phyloP scores from a whole-genome alignment of 495 filamentous ascomycete species.

The Amphirosellinia nigrospora region DNA sequence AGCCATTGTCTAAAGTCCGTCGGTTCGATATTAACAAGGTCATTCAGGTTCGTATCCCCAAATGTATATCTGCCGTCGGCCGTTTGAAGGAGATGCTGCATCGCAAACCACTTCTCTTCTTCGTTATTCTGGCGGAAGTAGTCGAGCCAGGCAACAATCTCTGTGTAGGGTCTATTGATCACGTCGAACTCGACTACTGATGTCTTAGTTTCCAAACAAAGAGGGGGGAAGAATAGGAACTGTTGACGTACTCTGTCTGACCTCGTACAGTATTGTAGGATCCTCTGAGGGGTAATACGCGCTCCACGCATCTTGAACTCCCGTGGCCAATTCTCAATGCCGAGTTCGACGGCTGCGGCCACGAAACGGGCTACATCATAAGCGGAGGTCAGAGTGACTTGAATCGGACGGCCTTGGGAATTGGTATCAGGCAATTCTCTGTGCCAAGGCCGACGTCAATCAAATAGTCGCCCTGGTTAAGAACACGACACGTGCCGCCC shows the following conservation, averaged over 20 bases:
- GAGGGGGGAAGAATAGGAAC: constrained; percentile 3
- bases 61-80: constrained; percentile 59
- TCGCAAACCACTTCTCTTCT: constrained; percentile 43
- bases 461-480: constrained; percentile 66
- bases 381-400: constrained; percentile 69
- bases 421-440: constrained; percentile 62
- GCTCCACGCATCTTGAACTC: constrained; percentile 71
- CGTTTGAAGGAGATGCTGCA: constrained; percentile 56
- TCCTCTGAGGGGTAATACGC: constrained; percentile 58
- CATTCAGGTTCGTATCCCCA: constrained; percentile 51
- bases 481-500: constrained; percentile 52
- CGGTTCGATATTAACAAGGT: constrained; percentile 49
- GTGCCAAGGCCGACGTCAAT: constrained; percentile 62
- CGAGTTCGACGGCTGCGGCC: constrained; percentile 64
- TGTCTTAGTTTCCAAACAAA: constrained; percentile 24
- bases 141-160: constrained; percentile 49
- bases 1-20: constrained; percentile 56
- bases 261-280: constrained; percentile 52
- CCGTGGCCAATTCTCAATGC: constrained; percentile 66
- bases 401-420: constrained; percentile 53
- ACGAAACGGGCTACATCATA: constrained; percentile 72
- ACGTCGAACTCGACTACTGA: constrained; percentile 48
- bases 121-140: constrained; percentile 47
- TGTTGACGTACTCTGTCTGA: constrained; percentile 45
- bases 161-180: constrained; percentile 45